phyloP scores from a whole-genome alignment of 345 rosid genomes.

The Aquilaria sinensis region DNA sequence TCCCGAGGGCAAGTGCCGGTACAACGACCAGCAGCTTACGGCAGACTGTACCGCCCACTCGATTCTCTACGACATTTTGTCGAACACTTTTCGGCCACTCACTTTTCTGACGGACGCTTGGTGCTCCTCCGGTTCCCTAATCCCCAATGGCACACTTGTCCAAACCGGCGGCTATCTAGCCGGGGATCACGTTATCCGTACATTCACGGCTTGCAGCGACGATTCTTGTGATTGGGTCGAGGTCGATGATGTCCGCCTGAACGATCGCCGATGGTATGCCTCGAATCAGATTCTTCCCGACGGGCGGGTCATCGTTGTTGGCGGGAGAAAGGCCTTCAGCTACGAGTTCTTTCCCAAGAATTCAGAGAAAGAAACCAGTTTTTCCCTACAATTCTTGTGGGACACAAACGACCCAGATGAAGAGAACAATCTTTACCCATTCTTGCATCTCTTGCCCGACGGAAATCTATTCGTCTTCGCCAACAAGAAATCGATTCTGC shows the following conservation, averaged over 20 bases:
- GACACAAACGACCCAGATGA: constrained; percentile 54
- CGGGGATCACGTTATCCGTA: constrained; percentile 54
- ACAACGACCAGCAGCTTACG: constrained; percentile 19
- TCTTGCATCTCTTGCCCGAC: constrained; percentile 63
- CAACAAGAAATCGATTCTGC: constrained; percentile 52
- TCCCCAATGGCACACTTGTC: constrained; percentile 50
- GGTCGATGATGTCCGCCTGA: constrained; percentile 22
- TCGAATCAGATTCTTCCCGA: constrained; percentile 76
- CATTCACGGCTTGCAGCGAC: constrained; percentile 42
- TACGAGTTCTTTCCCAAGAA: constrained; percentile 64
- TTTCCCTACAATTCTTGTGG: constrained; percentile 45
- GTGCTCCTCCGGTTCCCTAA: constrained; percentile 85
- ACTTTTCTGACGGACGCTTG: constrained; percentile 58
- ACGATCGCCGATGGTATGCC: constrained; percentile 71
- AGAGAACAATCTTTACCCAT: constrained; percentile 86
- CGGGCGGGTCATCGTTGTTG: constrained; percentile 60
- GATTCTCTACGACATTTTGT: constrained; percentile 49
- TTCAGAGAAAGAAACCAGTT: constrained; percentile 16
- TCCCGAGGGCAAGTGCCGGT: constrained; percentile 44
- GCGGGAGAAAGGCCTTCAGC: constrained; percentile 60
- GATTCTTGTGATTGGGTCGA: constrained; percentile 64
- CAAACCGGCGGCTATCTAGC: constrained; percentile 69
- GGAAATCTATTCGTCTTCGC: constrained; percentile 82
- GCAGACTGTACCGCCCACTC: constrained; percentile 80
- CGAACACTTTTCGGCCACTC: constrained; percentile 60